Base-by-base conservation (phyloP, 148 eudicot genomes). In the Camellia lanceoleosa region DNA sequence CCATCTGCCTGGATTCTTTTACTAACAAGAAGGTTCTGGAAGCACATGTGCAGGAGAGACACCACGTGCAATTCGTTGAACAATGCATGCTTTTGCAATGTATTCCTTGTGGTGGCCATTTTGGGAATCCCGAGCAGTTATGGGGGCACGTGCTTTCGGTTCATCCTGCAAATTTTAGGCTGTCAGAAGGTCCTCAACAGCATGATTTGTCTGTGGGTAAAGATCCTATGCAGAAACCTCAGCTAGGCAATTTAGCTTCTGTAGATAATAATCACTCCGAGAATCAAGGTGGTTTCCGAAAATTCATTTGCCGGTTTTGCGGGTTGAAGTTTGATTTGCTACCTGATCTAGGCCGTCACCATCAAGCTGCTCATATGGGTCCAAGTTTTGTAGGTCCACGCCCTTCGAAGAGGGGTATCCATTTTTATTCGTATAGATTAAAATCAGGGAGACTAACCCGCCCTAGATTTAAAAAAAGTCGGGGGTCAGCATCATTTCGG, bases 281-380 rank as follows among this genome's bases (percentile, higher is more conserved):
- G 79, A 84, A 70, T 54, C 88, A 87, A 80, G 83, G 84, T 63
- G 86, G 84, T 69, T 77, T 81, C 58, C 80, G 88, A 65, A 92
- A 84, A 83, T 96, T 74, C 82, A 86, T 92, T 68, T 96, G 99
- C 87, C 88, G 87, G 82, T 90, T 92, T 84, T 96, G 99, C 86
- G 98, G 98, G 55, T 85, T 93, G 82, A 96, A 85, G 78, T 96
- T 96, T 80, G 98, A 96, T 89, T 90, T 93, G 81, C 87, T 96
- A 15, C 99, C 99, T 51, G 99, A 96, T 82, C 92, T 96, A 73
- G 99, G 99, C 16, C 95, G 98, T 61, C 99, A 96, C 83, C 98
- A 96, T 87, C 99, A 96, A 85, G 98, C 99, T 77, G 99, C 95
- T 84, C 99, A 96, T 85, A 92, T 89, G 95, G 90, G 87, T n/a